A percentile compares a stretch with the other conserved stretches of the same genome.
These are phyloP conservation scores for Noccaea bulbosa DNA, from an alignment of 345 rosid species.

Conservation along the genomic window DNA sequence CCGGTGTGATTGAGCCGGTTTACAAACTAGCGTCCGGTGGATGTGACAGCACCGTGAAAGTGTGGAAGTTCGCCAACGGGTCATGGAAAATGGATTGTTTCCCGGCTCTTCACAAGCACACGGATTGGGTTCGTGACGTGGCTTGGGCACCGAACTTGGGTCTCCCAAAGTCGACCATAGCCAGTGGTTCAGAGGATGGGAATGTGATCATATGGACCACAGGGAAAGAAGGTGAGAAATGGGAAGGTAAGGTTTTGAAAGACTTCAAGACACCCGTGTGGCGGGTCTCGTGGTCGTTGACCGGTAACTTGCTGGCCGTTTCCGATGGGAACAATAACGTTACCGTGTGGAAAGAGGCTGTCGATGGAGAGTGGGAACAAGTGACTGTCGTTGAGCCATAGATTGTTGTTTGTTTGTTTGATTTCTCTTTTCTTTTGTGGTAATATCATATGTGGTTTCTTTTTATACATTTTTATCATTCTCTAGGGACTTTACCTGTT, in stretches of 20 bases:
- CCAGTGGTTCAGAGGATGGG: slow-evolving; percentile 70
- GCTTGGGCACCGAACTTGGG: slow-evolving; percentile 80
- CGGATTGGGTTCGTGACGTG: slow-evolving; percentile 71
- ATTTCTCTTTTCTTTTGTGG: not conserved
- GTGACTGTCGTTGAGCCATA: slow-evolving; percentile 56
- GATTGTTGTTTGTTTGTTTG: slow-evolving; percentile 2
- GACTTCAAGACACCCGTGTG: slow-evolving; percentile 66
- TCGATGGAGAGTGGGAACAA: slow-evolving; percentile 68
- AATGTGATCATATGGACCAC: slow-evolving; percentile 62
- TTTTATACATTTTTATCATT: not conserved
- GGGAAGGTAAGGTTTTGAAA: slow-evolving; percentile 65
- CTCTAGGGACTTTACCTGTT: slow-evolving; percentile 11
- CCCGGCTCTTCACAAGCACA: slow-evolving; percentile 65
- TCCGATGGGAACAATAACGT: slow-evolving; percentile 63
- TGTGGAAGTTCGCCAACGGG: slow-evolving; percentile 62
- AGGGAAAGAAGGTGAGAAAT: slow-evolving; percentile 62
- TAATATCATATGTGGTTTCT: slow-evolving; percentile 23
- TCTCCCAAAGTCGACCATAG: slow-evolving; percentile 65
- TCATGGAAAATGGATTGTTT: slow-evolving; percentile 66
- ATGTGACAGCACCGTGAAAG: slow-evolving; percentile 62
- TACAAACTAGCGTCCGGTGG: slow-evolving; percentile 68
- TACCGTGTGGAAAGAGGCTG: slow-evolving; percentile 66
- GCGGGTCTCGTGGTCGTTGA: slow-evolving; percentile 68
- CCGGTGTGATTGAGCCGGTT: slow-evolving; percentile 55
- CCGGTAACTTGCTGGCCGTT: slow-evolving; percentile 62